These are phyloP conservation scores for Phlebopus sp. DNA, from an alignment of 1,284 basidiomycete species.

Conservation along the genomic window DNA sequence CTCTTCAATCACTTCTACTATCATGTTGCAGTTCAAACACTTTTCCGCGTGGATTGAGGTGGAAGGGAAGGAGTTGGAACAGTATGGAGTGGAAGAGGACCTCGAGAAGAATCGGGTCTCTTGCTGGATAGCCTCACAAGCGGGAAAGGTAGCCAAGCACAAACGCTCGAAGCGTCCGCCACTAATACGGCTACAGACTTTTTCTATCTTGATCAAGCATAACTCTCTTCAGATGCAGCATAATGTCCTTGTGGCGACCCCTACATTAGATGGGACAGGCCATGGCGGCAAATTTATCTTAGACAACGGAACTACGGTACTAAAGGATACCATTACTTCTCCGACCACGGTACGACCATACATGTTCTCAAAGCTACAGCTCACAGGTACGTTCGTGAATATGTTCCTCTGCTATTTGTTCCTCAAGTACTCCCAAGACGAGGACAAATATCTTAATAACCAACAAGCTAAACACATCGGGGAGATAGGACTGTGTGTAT, in stretches of 20 bases:
- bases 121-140: slow-evolving; percentile 40
- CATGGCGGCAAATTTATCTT: slow-evolving; percentile 5
- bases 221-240: slow-evolving; percentile 7
- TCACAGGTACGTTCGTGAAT: slow-evolving; percentile 28
- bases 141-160: slow-evolving; percentile 38
- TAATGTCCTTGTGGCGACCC: slow-evolving; percentile 12
- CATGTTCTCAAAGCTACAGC: slow-evolving; percentile 29
- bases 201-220: slow-evolving; percentile 22
- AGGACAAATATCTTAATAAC: slow-evolving; percentile 31
- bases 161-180: slow-evolving; percentile 1
- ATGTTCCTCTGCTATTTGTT: background rate
- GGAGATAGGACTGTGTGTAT: slow-evolving; percentile 19
- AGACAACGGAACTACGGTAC: background rate
- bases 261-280: slow-evolving; percentile 19
- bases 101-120: slow-evolving; percentile 23
- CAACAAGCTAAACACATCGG: slow-evolving; percentile 18
- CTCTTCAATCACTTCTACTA: background rate
- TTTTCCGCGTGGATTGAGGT: slow-evolving; percentile 34
- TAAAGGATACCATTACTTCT: slow-evolving; percentile 5
- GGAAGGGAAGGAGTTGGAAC: slow-evolving; percentile 27
- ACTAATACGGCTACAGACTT: slow-evolving; percentile 6
- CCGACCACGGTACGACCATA: slow-evolving; percentile 22
- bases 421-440: slow-evolving; percentile 23
- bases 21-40: slow-evolving; percentile 27
- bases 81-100: slow-evolving; percentile 28